phyloP scores from a whole-genome alignment of 208 protist genomes.

The Giardia duodenalis region DNA sequence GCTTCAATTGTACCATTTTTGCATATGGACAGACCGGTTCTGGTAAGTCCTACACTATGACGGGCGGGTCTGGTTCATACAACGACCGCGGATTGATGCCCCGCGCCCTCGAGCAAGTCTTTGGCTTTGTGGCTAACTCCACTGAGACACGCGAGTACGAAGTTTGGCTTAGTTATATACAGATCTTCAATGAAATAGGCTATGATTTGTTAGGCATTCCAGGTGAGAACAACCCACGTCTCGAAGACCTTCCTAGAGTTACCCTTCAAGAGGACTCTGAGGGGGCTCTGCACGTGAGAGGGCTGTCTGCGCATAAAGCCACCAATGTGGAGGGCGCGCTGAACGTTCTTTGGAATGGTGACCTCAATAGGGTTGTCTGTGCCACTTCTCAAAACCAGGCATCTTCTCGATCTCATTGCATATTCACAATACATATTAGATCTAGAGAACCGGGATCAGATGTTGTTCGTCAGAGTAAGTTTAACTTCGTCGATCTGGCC shows the following conservation, averaged over 20 bases:
- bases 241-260: conserved; percentile 14
- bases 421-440: conserved; percentile 29
- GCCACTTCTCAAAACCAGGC: conserved; percentile 34
- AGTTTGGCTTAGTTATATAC: background rate
- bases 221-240: background rate
- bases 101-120: conserved; percentile 10
- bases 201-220: background rate
- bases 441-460: background rate
- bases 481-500: conserved; percentile 40
- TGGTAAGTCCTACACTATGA: conserved; percentile 34
- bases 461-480: conserved; percentile 17
- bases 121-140: background rate
- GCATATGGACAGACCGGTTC: conserved; percentile 33
- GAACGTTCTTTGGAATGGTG: conserved; percentile 28
- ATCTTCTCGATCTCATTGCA: conserved; percentile 35
- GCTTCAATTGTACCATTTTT: conserved; percentile 31
- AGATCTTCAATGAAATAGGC: conserved; percentile 18
- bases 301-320: background rate
- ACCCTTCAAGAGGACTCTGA: background rate
- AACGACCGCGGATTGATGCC: conserved; percentile 31
- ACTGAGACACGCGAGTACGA: background rate
- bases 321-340: conserved; percentile 1
- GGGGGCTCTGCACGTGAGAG: background rate
- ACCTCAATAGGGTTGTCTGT: conserved; percentile 15
- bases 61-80: background rate